Evolutionary conservation across 768 basidiomycete genomes (phyloP), one percentile per base, ranked within the genome.

Genomic region (Dentipellis fragilis): DNA sequence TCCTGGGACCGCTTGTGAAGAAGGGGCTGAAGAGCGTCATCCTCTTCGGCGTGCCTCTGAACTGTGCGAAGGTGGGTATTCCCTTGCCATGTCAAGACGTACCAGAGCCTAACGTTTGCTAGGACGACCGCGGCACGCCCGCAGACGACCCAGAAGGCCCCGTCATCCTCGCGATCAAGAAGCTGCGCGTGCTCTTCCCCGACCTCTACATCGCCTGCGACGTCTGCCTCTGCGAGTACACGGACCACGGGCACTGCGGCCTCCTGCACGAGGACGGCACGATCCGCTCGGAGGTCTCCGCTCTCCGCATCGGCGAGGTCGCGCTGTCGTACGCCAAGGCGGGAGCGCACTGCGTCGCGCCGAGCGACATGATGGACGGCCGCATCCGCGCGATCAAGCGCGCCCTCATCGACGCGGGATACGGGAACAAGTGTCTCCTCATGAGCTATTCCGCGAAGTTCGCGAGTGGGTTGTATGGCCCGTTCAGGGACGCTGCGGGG

Each of bases 301-400:
- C 91, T 11, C 74, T 75, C n/a, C 86, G 96, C 58, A 87, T 99
- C 58, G 92, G 91, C 0, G 75, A 96, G 65, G 94, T 99, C 22
- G 93, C 96, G 0, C 75, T 98, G 48, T 84, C 79, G 65, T 99
- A 99, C 62, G 96, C 94, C 0, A 75, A 77, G 54, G 96, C 96
- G 0, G 96, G 96, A n/a, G 96, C 93, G 1, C 92, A 98, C 69
- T 93, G 93, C 65, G 94, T 99, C 56, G 96, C 96, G 1, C 96
- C 96, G 7, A 96, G 93, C 65, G 96, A 98, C 69, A 99, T 99
- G 96, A 98, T 98, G 93, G 96, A 99, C 67, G 96, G 95, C 0
- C 78, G 95, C 17, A 84, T 99, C 59, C 83, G 80, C 59, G 83
- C 83, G 12, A 98, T 99, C 71, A 99, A 99, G 69, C 76, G 81